Evolutionary conservation across 2,329 filamentous ascomycete genomes (phyloP), one percentile per base, ranked within the genome.

Genomic region (Aureobasidium sp.): DNA sequence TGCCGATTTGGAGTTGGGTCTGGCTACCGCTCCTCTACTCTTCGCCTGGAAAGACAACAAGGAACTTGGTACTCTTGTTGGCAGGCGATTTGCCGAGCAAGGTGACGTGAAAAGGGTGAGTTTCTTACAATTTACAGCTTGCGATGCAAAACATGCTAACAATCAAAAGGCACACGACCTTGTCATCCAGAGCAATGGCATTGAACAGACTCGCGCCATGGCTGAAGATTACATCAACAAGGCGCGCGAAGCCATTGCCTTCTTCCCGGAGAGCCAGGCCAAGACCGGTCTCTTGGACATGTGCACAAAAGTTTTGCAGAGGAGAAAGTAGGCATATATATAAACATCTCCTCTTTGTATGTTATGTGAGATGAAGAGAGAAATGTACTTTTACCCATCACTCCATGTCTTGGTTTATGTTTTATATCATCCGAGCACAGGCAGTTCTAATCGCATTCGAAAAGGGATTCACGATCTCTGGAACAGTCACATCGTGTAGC

Each of bases 181-280:
- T 50, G 94, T 99, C 21, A 79, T 88, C 31, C 79, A 85, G 67
- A 95, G 89, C 71, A 84, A 94, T 67, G 94, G 94, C 19, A 85
- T 99, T 49, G 89, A 96, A 73, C 90, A 96, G 74, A 99, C 94
- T 1, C 84, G 91, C 67, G 89, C 87, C 8, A 79, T 99, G 31
- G 94, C 94, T 1, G 87, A 95, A 71, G 89, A 95, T 68, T 99
- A 96, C 73, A 87, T 88, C 40, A 87, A 94, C 70, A 89, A 89
- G 70, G 94, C 94, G 29, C 88, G 95, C 63, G 81, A 84, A 5
- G 89, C 92, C n/a, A 89, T 99, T 68, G 81, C 82, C 64, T 77
- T 78, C 47, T 96, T 99, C 74, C 94, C 94, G 7, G 87, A 92
- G n/a, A 93, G 91, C 72, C 93, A 97, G 65, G 94, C 94, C 61